phyloP scores from a whole-genome alignment of 331 rosid species.

The Telfairia occidentalis region DNA sequence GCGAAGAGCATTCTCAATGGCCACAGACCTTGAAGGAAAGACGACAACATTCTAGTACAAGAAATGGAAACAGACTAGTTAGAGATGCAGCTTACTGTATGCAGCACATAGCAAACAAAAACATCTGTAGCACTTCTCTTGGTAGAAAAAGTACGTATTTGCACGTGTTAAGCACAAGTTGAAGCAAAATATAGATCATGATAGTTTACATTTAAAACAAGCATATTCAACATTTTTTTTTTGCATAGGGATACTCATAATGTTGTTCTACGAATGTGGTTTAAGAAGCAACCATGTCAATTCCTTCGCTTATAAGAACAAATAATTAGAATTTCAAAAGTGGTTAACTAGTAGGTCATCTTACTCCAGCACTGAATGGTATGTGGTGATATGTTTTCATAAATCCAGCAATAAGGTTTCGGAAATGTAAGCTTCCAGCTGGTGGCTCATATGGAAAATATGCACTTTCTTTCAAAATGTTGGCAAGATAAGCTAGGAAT shows the following conservation, averaged over 20 bases:
- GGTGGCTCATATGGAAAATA: constrained; percentile 83
- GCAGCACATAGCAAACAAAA: background rate
- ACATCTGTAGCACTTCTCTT: background rate
- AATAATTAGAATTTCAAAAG: background rate
- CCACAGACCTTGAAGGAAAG: constrained; percentile 85
- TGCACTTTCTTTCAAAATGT: constrained; percentile 45
- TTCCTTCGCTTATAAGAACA: background rate
- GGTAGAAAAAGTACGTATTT: background rate
- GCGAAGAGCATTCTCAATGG: constrained; percentile 87
- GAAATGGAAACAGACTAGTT: constrained; percentile 29
- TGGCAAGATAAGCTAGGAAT: constrained; percentile 73
- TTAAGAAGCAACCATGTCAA: background rate
- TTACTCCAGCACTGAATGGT: constrained; percentile 66
- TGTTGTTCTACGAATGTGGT: background rate
- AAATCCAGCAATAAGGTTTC: constrained; percentile 80
- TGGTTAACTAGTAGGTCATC: constrained; percentile 20
- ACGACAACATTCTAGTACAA: constrained; percentile 70
- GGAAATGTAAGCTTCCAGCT: constrained; percentile 69
- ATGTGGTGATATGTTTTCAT: constrained; percentile 88
- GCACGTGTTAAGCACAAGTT: background rate
- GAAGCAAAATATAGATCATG: background rate
- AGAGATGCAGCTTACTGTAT: constrained; percentile 15
- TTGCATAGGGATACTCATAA: background rate
- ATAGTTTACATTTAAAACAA: background rate
- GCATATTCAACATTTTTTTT: background rate